These are phyloP conservation scores for Thielaviopsis punctulata DNA, from an alignment of 2,329 filamentous ascomycete species.

Conservation along the genomic window DNA sequence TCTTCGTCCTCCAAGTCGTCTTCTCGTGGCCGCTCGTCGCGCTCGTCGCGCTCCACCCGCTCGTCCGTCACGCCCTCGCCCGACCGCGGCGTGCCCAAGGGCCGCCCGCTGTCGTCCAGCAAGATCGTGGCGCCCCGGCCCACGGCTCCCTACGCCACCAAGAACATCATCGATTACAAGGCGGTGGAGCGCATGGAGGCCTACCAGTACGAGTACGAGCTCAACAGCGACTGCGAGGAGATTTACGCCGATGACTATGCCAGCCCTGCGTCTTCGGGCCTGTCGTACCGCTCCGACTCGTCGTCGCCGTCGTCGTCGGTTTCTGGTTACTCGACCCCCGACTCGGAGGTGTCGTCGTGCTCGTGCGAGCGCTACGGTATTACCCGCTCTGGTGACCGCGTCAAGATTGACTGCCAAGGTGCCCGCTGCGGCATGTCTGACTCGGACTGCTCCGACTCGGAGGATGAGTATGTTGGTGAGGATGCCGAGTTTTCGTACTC, in stretches of 20 bases:
- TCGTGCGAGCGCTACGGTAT: constrained; percentile 94
- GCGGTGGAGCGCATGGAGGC: constrained; percentile 64
- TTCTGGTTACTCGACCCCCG: constrained; percentile 63
- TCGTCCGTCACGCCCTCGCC: constrained; percentile 30
- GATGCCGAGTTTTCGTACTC: constrained; percentile 28
- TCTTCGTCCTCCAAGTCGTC: constrained; percentile 22
- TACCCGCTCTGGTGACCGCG: constrained; percentile 77
- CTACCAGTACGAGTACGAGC: constrained; percentile 48
- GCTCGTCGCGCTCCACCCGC: constrained; percentile 28
- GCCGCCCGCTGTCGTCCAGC: constrained; percentile 71
- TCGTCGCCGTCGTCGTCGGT: constrained; percentile 57
- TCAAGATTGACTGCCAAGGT: constrained; percentile 93
- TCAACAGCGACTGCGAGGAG: constrained; percentile 26
- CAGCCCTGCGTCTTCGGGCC: constrained; percentile 51
- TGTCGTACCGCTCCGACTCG: constrained; percentile 57
- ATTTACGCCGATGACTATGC: constrained; percentile 32
- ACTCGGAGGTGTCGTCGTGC: constrained; percentile 63
- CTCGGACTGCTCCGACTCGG: constrained; percentile 42
- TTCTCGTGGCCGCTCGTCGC: constrained; percentile 23
- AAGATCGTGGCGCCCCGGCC: constrained; percentile 87
- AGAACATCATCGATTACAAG: constrained; percentile 61
- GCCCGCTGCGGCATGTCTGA: constrained; percentile 50
- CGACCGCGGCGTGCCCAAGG: constrained; percentile 60
- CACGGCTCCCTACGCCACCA: constrained; percentile 70
- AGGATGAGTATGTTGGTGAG: constrained; percentile 26